Evolutionary conservation across 2,329 filamentous ascomycete species (phyloP).

Genomic region (Huntiella moniliformis): DNA sequence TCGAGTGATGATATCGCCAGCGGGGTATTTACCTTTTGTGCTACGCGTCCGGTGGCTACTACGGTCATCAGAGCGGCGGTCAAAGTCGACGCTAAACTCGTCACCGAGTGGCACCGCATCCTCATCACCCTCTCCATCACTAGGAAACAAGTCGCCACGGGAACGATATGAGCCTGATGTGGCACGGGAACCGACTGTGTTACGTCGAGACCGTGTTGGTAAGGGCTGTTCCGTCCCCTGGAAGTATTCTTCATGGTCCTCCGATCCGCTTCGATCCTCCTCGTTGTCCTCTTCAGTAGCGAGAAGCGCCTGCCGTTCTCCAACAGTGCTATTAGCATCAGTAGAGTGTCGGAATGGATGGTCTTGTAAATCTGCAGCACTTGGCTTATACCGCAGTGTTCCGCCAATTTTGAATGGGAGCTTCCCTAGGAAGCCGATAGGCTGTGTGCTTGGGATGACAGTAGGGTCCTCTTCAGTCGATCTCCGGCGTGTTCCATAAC

Average conservation of each 20-base stretch:
- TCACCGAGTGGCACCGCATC: conserved; percentile 87
- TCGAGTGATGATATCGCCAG: conserved; percentile 23
- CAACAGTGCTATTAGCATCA: conserved; percentile 12
- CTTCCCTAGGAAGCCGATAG: conserved; percentile 66
- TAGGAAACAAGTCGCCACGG: conserved; percentile 76
- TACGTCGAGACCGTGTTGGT: conserved; percentile 41
- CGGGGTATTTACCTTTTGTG: conserved; percentile 39
- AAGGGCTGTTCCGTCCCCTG: conserved; percentile 24
- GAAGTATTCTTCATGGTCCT: conserved; percentile 22
- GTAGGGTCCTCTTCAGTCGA: conserved; percentile 58
- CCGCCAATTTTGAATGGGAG: conserved; percentile 74
- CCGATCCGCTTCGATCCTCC: neutral
- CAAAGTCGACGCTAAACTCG: conserved; percentile 71
- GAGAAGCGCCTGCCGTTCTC: conserved; percentile 55
- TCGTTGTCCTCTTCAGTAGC: conserved; percentile 12
- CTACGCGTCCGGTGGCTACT: conserved; percentile 46
- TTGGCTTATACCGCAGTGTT: conserved; percentile 72
- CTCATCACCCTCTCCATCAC: conserved; percentile 68
- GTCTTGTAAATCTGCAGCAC: conserved; percentile 75
- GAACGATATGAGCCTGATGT: conserved; percentile 78
- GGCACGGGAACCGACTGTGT: conserved; percentile 59
- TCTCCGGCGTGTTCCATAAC: conserved; percentile 51
- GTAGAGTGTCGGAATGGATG: conserved; percentile 42
- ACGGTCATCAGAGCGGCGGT: conserved; percentile 50
- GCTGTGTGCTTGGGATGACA: conserved; percentile 72